Base-by-base conservation (phyloP, 768 basidiomycete species). In the Suillus hirtellus region DNA sequence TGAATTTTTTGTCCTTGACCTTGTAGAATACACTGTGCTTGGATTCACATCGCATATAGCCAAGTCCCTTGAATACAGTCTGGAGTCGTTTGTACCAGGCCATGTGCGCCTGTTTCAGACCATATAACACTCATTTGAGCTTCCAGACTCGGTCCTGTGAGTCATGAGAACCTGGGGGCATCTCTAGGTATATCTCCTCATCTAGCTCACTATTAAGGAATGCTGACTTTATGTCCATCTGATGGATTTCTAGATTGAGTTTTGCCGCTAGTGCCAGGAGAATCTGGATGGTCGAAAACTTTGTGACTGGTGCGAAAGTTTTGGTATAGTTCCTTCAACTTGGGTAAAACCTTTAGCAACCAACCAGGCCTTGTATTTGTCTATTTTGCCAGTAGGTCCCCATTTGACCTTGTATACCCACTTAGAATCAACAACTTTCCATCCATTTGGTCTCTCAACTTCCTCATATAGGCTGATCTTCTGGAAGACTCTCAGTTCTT, bases 301-400 rank as follows among this genome's bases (percentile, higher is more conserved):
- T 64, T 4, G 63, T 67, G 9, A 69, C 62, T 2, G 76, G 73
- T 0, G 73, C 63, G 60, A 74, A 78, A 1, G 70, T 79, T n/a
- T 76, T 71, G 15, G 46, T 59, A 60, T 70, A 80, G 56, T 34
- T 2, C 80, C 78, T 14, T 70, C 70, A 7, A 64, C 55, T 47
- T 76, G 72, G 6, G 65, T 65, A 63, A 61, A 76, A 0, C 81
- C 76, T 61, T 78, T 70, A 0, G 77, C 77, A 3, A 81, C 80
- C 3, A 82, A 67, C 1, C 77, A 62, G 3, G 75, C 79, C 67
- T 83, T 81, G 70, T 75, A 73, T 0, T 69, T 62, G 0, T 61
- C 60, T 31, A 80, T 67, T 0, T 66, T 60, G 15, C 79, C 80
- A 7, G 67, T 64, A 27, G 49, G 59, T 44, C 35, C 62, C 1